Conservation (phyloP, 1,284 basidiomycete species). For the Sporisorium sorghi region DNA sequence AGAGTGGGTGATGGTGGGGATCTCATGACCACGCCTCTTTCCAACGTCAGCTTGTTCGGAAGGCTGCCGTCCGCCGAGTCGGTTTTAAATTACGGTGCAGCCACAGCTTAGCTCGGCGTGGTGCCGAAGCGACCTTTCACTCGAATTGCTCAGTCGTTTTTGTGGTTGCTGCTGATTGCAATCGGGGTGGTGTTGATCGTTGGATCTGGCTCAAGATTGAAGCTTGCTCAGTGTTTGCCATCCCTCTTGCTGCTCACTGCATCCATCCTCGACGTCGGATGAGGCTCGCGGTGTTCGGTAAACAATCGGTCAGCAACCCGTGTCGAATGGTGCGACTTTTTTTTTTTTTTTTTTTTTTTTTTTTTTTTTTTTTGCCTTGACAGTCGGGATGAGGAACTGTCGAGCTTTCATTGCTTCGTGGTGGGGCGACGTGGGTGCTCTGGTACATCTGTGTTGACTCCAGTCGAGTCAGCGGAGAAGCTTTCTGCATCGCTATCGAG, state of each 20-base stretch:
- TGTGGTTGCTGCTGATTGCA: not conserved
- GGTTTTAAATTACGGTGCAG: not conserved
- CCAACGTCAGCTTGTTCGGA: not conserved
- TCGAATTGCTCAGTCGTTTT: no score
- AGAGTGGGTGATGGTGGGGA: not conserved
- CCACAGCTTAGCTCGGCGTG: not conserved
- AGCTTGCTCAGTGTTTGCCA: no score
- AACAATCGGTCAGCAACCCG: conserved; percentile 7
- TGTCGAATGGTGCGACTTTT: not conserved
- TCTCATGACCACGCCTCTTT: conserved; percentile 1
- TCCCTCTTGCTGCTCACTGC: no score
- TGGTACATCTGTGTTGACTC: not conserved
- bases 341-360: no score
- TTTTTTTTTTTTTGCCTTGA: no score
- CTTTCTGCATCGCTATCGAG: not conserved
- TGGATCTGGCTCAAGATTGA: not conserved
- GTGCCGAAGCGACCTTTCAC: not conserved
- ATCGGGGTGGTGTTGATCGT: not conserved
- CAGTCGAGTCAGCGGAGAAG: not conserved
- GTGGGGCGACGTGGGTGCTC: conserved; percentile 4
- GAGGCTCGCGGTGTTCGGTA: not conserved
- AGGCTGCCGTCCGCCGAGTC: conserved; percentile 1
- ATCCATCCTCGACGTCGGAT: conserved; percentile 1
- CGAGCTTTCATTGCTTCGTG: not conserved
- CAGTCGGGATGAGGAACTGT: not conserved